Conservation (phyloP, 768 basidiomycete genomes). For the Mycena kentingensis region DNA sequence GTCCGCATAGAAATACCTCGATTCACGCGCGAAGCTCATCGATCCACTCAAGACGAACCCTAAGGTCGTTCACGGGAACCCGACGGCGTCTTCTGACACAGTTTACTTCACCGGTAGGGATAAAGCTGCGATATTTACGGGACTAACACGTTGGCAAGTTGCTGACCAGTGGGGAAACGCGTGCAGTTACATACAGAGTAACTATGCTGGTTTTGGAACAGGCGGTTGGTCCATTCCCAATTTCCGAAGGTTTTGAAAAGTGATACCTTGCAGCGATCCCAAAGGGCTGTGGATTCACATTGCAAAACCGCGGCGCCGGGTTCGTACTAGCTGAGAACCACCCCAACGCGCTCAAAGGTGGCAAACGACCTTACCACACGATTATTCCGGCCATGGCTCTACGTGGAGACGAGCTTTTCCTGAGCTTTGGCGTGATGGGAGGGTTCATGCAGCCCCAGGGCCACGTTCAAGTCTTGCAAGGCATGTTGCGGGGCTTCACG, state of each 20-base stretch:
- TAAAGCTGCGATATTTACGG: not conserved
- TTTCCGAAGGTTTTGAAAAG: not conserved
- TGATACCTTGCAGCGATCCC: constrained; percentile 64
- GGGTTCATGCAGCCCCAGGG: constrained; percentile 97
- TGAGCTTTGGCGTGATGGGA: constrained; percentile 92
- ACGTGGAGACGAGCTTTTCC: constrained; percentile 76
- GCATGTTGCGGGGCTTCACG: constrained; percentile 84
- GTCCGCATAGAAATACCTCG: constrained; percentile 76
- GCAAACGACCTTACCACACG: constrained; percentile 88
- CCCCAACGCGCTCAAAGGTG: constrained; percentile 79
- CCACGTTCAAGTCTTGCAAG: constrained; percentile 91
- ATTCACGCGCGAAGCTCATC: constrained; percentile 77
- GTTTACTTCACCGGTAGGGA: constrained; percentile 83
- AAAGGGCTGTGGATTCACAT: constrained; percentile 91
- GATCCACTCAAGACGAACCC: constrained; percentile 66
- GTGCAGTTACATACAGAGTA: constrained; percentile 88
- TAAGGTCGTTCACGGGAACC: constrained; percentile 73
- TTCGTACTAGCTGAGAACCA: constrained; percentile 82
- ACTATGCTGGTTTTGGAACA: constrained; percentile 92
- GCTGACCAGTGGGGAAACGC: constrained; percentile 88
- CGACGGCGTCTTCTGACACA: constrained; percentile 85
- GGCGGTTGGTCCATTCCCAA: constrained; percentile 57
- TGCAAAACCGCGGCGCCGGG: constrained; percentile 90
- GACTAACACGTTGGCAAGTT: constrained; percentile 42
- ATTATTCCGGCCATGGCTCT: constrained; percentile 91